Evolutionary conservation across 768 basidiomycete genomes (phyloP).

Genomic region (Mrakia gelida): DNA sequence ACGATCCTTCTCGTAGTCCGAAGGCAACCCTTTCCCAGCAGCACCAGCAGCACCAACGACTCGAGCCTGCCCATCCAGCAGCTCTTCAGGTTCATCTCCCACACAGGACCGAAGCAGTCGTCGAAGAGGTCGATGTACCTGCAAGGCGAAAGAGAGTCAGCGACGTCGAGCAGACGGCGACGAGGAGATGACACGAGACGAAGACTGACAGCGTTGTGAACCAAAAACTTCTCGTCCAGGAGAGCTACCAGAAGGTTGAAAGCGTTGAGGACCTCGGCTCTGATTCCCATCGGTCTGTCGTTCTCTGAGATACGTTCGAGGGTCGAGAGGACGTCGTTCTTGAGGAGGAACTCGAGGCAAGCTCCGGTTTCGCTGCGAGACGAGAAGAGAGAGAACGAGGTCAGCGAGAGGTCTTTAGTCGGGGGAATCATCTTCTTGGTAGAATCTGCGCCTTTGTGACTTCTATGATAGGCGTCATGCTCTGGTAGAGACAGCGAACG

Average conservation of each 20-base stretch:
- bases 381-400: background rate
- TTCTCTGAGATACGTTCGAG: conserved; percentile 80
- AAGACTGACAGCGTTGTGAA: conserved; percentile 83
- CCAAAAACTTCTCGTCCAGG: conserved; percentile 87
- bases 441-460: background rate
- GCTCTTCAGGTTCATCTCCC: conserved; percentile 87
- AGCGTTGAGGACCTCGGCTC: conserved; percentile 77
- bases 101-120: conserved; percentile 78
- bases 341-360: conserved; percentile 85
- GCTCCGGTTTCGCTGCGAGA: conserved; percentile 68
- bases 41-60: conserved; percentile 79
- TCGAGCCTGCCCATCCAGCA: conserved; percentile 66
- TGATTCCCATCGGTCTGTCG: conserved; percentile 83
- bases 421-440: background rate
- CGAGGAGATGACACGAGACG: conserved; percentile 54
- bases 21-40: conserved; percentile 63
- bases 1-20: conserved; percentile 85
- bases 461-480: conserved; percentile 21
- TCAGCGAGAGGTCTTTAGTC: background rate
- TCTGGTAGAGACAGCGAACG: conserved; percentile 15
- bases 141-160: background rate
- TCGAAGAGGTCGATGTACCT: conserved; percentile 39
- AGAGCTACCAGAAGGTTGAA: conserved; percentile 88
- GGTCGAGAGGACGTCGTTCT: conserved; percentile 78
- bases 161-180: background rate